phyloP scores from a whole-genome alignment of 2,329 filamentous ascomycete genomes.

The Xylariaceae sp. region DNA sequence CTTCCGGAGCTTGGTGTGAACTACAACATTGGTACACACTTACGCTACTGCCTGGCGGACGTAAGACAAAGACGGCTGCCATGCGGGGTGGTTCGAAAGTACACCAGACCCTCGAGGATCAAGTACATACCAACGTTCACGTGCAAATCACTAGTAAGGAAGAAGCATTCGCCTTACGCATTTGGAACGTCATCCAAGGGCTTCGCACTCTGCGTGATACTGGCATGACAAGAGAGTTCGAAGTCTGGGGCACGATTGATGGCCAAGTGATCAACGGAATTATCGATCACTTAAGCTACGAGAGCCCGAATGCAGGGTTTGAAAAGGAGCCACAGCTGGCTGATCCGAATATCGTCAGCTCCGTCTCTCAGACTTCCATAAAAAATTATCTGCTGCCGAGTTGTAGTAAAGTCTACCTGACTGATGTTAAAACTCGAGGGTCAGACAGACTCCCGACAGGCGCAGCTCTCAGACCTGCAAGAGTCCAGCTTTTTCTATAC shows the following conservation, averaged over 20 bases:
- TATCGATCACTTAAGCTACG: slow-evolving; percentile 79
- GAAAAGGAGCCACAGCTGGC: slow-evolving; percentile 54
- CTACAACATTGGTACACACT: slow-evolving; percentile 88
- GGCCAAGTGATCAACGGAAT: slow-evolving; percentile 83
- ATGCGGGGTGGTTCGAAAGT: slow-evolving; percentile 81
- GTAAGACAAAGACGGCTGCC: slow-evolving; percentile 68
- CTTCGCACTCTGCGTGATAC: slow-evolving; percentile 67
- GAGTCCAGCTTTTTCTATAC: slow-evolving; percentile 87
- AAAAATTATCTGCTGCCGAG: slow-evolving; percentile 33
- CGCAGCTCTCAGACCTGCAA: slow-evolving; percentile 66
- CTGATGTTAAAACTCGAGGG: slow-evolving; percentile 82
- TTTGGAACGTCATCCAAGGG: slow-evolving; percentile 92
- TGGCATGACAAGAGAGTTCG: slow-evolving; percentile 70
- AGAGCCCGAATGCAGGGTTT: slow-evolving; percentile 68
- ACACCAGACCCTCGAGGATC: slow-evolving; percentile 78
- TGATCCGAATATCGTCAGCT: slow-evolving; percentile 20
- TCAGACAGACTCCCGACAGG: slow-evolving; percentile 60
- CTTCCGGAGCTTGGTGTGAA: slow-evolving; percentile 92
- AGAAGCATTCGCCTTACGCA: slow-evolving; percentile 73
- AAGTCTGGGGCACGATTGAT: slow-evolving; percentile 81
- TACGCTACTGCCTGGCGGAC: slow-evolving; percentile 65
- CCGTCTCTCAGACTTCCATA: slow-evolving; percentile 33
- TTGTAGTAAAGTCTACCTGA: slow-evolving; percentile 59
- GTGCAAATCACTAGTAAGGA: slow-evolving; percentile 72
- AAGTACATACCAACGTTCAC: slow-evolving; percentile 73